Percentiles rank a stretch among this genome's conserved stretches.
Conservation (phyloP, 306 rosid genomes). For the Sphenostylis stenocarpa region DNA sequence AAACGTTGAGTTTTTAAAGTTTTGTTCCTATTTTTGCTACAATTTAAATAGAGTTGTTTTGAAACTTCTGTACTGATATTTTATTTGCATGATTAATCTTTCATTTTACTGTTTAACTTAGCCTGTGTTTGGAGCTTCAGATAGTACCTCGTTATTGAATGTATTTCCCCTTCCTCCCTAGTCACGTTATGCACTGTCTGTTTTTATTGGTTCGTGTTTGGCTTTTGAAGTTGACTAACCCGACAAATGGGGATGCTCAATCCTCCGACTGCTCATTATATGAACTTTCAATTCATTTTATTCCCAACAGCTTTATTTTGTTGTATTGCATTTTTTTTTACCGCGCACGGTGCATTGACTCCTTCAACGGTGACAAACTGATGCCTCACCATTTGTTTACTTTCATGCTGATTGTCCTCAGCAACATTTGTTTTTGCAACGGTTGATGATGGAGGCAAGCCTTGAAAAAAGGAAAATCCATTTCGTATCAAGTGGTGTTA, state of each 20-base stretch:
- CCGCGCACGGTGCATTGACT: too few species aligned
- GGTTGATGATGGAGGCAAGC: too few species aligned
- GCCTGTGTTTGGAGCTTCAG: conserved; percentile 24
- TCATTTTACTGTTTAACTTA: conserved; percentile 12
- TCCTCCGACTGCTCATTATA: too few species aligned
- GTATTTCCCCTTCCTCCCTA: neutral
- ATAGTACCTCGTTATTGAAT: neutral
- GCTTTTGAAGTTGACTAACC: neutral
- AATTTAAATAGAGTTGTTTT: conserved; percentile 22
- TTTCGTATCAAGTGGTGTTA: too few species aligned
- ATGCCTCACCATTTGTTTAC: too few species aligned
- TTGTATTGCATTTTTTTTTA: too few species aligned
- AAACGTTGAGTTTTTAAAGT: conserved; percentile 55
- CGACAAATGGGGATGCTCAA: too few species aligned
- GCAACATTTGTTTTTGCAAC: too few species aligned
- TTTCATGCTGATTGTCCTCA: too few species aligned
- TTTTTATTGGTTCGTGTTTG: neutral
- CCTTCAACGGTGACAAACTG: too few species aligned
- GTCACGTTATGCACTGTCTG: neutral
- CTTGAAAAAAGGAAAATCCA: too few species aligned
- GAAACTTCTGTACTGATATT: conserved; percentile 29
- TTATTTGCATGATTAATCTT: conserved; percentile 18
- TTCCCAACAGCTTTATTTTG: neutral
- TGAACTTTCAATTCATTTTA: neutral
- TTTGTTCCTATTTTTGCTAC: conserved; percentile 20